These are phyloP conservation scores for Boletus sensibilis DNA, from an alignment of 768 basidiomycete genomes.

Conservation along the genomic window DNA sequence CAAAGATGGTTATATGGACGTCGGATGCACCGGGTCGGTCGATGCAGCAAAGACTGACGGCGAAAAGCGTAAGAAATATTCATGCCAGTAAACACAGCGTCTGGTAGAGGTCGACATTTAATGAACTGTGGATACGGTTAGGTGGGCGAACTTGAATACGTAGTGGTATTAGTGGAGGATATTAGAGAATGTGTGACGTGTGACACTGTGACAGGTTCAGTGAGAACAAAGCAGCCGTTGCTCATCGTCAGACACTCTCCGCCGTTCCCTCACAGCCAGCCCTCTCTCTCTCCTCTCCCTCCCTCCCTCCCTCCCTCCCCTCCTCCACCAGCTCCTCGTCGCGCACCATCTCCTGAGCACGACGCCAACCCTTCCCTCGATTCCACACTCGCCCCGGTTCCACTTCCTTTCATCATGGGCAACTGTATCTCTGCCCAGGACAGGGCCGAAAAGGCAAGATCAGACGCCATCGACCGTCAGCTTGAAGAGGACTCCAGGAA, in stretches of 20 bases:
- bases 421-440: conserved; percentile 61
- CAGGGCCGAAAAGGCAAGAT: conserved; percentile 57
- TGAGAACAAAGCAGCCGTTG: conserved; percentile 28
- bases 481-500: conserved; percentile 83
- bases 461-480: conserved; percentile 76
- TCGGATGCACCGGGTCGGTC: background rate
- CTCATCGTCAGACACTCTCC: conserved; percentile 10
- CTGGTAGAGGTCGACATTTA: background rate
- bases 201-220: conserved; percentile 24
- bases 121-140: background rate
- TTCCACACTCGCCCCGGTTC: background rate
- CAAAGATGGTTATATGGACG: conserved; percentile 19
- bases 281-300: background rate
- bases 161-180: background rate
- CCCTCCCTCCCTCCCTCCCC: too few species aligned
- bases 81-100: background rate
- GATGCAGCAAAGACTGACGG: too few species aligned
- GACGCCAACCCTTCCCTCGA: background rate
- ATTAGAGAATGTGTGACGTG: conserved; percentile 7
- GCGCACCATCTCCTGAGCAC: background rate
- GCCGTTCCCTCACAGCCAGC: conserved; percentile 8
- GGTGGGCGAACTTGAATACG: background rate
- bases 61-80: too few species aligned
- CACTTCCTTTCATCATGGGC: conserved; percentile 47
- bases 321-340: background rate